phyloP scores from a whole-genome alignment of 176 grass and related monocot species.

The Pontederia paniculata region DNA sequence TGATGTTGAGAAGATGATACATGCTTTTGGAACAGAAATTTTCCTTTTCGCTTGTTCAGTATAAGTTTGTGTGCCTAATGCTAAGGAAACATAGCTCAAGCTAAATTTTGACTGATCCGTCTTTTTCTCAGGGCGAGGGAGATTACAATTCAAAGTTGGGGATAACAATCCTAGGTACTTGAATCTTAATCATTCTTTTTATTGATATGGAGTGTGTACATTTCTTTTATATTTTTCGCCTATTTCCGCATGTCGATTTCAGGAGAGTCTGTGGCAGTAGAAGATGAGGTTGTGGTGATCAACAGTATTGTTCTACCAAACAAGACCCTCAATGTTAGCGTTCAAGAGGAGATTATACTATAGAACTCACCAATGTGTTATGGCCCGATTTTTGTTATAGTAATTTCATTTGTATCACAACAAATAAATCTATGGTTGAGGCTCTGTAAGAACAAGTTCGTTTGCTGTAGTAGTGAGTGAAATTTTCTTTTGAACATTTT shows the following conservation, averaged over 20 bases:
- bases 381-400: too few relatives aligned
- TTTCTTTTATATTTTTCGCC: too few relatives aligned
- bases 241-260: constrained; percentile 4
- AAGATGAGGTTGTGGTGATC: constrained; percentile 96
- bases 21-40: too few relatives aligned
- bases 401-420: too few relatives aligned
- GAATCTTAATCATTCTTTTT: not conserved
- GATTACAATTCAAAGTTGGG: constrained; percentile 94
- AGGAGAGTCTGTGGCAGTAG: constrained; percentile 88
- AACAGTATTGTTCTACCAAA: constrained; percentile 86
- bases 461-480: too few relatives aligned
- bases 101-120: not conserved
- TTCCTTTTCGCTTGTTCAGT: too few relatives aligned
- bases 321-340: constrained; percentile 81
- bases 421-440: too few relatives aligned
- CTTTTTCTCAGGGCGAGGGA: constrained; percentile 59
- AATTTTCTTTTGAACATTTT: too few relatives aligned
- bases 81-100: too few relatives aligned
- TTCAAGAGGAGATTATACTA: constrained; percentile 97
- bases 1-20: too few relatives aligned
- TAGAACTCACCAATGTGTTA: constrained; percentile 17
- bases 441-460: too few relatives aligned
- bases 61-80: too few relatives aligned
- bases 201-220: not conserved
- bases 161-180: constrained; percentile 93